Conservation (phyloP, 2,329 filamentous ascomycete species). For the Cladophialophora carrionii region DNA sequence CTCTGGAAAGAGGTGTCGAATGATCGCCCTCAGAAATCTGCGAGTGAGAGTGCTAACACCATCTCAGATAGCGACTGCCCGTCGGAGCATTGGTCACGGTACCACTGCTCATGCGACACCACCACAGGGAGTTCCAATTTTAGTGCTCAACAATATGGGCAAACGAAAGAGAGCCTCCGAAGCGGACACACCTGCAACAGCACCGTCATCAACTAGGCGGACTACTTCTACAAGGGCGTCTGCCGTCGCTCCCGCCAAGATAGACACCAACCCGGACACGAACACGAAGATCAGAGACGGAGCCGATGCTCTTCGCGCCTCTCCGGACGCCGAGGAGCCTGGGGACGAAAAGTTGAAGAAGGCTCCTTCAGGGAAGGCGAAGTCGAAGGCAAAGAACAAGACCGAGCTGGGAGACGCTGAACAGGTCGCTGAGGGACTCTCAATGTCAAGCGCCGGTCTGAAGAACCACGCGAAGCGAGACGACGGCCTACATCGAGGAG, state of each 20-base stretch:
- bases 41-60: neutral
- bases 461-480: slow-evolving; percentile 37
- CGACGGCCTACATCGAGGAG: slow-evolving; percentile 40
- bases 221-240: slow-evolving; percentile 36
- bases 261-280: slow-evolving; percentile 40
- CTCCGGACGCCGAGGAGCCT: slow-evolving; percentile 39
- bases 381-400: neutral
- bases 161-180: slow-evolving; percentile 35
- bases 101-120: slow-evolving; percentile 5
- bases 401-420: neutral
- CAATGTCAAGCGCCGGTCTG: slow-evolving; percentile 29
- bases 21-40: neutral
- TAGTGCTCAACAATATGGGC: slow-evolving; percentile 28
- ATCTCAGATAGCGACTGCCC: neutral
- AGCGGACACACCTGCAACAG: neutral
- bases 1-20: neutral
- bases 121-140: neutral
- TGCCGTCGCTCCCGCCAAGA: slow-evolving; percentile 30
- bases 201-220: slow-evolving; percentile 28
- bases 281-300: slow-evolving; percentile 40
- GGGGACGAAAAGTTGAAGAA: slow-evolving; percentile 21
- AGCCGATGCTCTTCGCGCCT: slow-evolving; percentile 39
- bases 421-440: neutral
- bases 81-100: neutral
- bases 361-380: slow-evolving; percentile 3